These are phyloP conservation scores for Sechiopsis laciniata DNA, from an alignment of 306 rosid species.

Conservation along the genomic window DNA sequence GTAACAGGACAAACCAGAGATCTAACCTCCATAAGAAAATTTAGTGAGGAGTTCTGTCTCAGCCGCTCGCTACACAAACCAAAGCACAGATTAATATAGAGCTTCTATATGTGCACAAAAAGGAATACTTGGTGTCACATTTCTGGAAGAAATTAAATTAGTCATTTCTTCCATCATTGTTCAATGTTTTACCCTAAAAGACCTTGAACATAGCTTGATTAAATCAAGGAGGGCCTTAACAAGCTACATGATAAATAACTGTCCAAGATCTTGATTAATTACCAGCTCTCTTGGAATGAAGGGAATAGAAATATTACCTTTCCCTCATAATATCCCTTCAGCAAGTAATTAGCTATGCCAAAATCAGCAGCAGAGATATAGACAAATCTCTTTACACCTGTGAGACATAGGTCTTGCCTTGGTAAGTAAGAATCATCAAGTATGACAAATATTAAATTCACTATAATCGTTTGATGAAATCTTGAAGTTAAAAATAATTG, in stretches of 20 bases:
- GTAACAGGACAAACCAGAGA: conserved; percentile 18
- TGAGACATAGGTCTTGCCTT: not conserved
- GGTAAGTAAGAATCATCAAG: not conserved
- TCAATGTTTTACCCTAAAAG: not conserved
- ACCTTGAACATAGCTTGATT: not conserved
- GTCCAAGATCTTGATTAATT: not conserved
- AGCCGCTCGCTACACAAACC: conserved; percentile 69
- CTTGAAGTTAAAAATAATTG: no score
- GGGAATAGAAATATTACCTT: conserved; percentile 49
- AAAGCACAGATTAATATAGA: conserved; percentile 21
- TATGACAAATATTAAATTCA: not conserved
- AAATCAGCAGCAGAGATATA: conserved; percentile 94
- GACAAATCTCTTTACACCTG: conserved; percentile 91
- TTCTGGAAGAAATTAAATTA: not conserved
- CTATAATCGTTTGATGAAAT: no score
- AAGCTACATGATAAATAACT: not conserved
- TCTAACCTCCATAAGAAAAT: conserved; percentile 76
- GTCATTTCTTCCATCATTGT: not conserved
- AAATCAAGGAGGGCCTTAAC: conserved; percentile 7
- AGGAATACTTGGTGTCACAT: not conserved
- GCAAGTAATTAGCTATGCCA: conserved; percentile 66
- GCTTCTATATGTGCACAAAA: not conserved
- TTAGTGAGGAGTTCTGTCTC: conserved; percentile 70
- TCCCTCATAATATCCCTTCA: conserved; percentile 87
- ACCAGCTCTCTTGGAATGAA: not conserved